A percentile compares a stretch with the other conserved stretches of the same genome.
phyloP scores from a whole-genome alignment of 2,329 filamentous ascomycete genomes.

The Fusarium longipes region DNA sequence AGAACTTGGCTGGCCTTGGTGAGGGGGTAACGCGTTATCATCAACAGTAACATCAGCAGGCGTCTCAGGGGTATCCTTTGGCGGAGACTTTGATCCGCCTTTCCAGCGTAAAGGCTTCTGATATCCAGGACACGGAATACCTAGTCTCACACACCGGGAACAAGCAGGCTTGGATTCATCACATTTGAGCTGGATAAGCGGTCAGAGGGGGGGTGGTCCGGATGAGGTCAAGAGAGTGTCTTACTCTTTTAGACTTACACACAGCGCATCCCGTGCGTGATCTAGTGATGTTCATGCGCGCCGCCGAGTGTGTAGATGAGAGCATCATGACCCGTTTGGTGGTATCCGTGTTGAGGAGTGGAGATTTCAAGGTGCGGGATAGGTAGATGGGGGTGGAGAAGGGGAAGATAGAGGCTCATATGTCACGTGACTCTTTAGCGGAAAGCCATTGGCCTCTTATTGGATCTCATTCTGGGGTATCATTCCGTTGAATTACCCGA shows the following conservation, averaged over 20 bases:
- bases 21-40: not conserved
- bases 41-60: slow-evolving; percentile 7
- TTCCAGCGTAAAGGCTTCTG: slow-evolving; percentile 38
- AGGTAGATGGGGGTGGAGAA: slow-evolving; percentile 11
- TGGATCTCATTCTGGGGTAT: not conserved
- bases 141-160: slow-evolving; percentile 39
- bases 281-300: slow-evolving; percentile 39
- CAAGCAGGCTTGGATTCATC: slow-evolving; percentile 37
- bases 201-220: slow-evolving; percentile 2
- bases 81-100: slow-evolving; percentile 17
- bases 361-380: slow-evolving; percentile 31
- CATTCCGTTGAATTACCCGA: slow-evolving; percentile 3
- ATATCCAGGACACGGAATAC: slow-evolving; percentile 40
- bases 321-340: slow-evolving; percentile 22
- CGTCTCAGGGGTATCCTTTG: slow-evolving; percentile 8
- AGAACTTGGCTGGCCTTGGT: slow-evolving; percentile 3
- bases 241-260: slow-evolving; percentile 41
- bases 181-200: slow-evolving; percentile 36
- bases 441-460: not conserved
- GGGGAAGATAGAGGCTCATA: slow-evolving; percentile 1
- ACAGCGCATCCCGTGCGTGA: slow-evolving; percentile 40
- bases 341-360: slow-evolving; percentile 32
- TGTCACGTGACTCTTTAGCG: slow-evolving; percentile 14
- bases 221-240: not conserved
- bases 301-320: slow-evolving; percentile 20